Evolutionary conservation across 257 asterid species (phyloP).

Genomic region (Petunia secreta): DNA sequence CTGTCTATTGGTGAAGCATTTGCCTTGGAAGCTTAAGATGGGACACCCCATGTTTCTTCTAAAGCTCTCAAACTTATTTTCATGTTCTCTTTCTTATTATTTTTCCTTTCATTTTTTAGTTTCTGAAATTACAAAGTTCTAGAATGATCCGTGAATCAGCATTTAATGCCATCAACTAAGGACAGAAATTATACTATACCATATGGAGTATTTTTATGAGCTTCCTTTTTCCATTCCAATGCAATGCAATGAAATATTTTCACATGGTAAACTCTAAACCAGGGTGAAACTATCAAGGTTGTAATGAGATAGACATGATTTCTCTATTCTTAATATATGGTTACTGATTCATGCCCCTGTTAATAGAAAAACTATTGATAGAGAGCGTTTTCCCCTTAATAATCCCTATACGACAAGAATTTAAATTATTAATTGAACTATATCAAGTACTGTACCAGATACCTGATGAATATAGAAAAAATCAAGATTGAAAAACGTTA

Average conservation of each 20-base stretch:
- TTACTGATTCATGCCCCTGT: too few species aligned
- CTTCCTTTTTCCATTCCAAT: neutral
- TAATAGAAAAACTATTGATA: too few species aligned
- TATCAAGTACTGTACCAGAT: too few species aligned
- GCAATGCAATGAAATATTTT: neutral
- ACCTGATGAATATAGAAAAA: too few species aligned
- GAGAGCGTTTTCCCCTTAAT: too few species aligned
- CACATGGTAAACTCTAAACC: neutral
- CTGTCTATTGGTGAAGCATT: constrained; percentile 5
- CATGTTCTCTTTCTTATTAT: neutral
- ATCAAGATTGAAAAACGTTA: too few species aligned
- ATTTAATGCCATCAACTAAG: neutral
- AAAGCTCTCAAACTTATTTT: constrained; percentile 10
- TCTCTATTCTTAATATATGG: neutral
- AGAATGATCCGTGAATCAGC: constrained; percentile 45
- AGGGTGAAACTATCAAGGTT: neutral
- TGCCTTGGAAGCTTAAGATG: constrained; percentile 24
- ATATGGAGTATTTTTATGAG: too few species aligned
- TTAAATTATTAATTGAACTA: too few species aligned
- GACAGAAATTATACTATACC: neutral
- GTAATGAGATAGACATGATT: too few species aligned
- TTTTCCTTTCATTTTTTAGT: neutral
- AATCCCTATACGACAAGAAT: too few species aligned
- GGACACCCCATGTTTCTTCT: constrained; percentile 18
- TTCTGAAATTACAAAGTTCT: constrained; percentile 29